Evolutionary conservation across 169 alveolate genomes (phyloP), one percentile per base, ranked within the genome.

Genomic region (Plasmodium vivax): DNA sequence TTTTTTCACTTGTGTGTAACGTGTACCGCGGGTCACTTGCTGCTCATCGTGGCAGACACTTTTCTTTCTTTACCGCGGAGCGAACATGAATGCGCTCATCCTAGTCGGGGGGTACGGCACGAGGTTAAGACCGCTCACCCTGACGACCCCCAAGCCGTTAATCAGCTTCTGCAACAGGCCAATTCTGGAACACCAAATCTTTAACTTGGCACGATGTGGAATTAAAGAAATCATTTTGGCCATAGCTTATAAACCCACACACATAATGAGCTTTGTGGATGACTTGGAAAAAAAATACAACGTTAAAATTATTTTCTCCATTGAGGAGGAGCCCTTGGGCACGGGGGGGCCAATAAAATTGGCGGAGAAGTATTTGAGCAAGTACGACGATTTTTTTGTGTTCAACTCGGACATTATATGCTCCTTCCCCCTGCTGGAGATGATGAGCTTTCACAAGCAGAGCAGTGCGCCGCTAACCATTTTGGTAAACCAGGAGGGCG

Each of bases 61-160:
- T 16, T 51, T 16, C 62, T 12, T 51, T 16, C 62, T 3, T 51
- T 12, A 5, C 62, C 23, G 12, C 9, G 36, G 82, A 62, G 19
- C 36, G 81, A 90, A 85, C 81, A 99, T 99, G 99, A 99, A 99
- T 97, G 99, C 99, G 14, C 96, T 99, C 34, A 98, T 99, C 68
- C 96, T 99, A 56, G 99, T 99, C 27, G 99, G 99, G 19, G 99
- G 99, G 41, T 99, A 97, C 95, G 99, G 99, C 41, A 99, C 99
- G 34, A 97, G 99, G 83, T 98, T 99, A 54, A 97, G 99, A 82
- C 99, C 99, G 36, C 97, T 99, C 79, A 99, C 99, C 56, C 97
- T 99, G 58, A 95, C 99, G 30, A 98, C 97, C 23, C 99, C 99
- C 3, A 99, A 99, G 94, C 99, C 99, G 0, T 85, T 99, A 54